phyloP scores from a whole-genome alignment of 1,139 yeast genomes.

The Debaryomycetaceae sp. region DNA sequence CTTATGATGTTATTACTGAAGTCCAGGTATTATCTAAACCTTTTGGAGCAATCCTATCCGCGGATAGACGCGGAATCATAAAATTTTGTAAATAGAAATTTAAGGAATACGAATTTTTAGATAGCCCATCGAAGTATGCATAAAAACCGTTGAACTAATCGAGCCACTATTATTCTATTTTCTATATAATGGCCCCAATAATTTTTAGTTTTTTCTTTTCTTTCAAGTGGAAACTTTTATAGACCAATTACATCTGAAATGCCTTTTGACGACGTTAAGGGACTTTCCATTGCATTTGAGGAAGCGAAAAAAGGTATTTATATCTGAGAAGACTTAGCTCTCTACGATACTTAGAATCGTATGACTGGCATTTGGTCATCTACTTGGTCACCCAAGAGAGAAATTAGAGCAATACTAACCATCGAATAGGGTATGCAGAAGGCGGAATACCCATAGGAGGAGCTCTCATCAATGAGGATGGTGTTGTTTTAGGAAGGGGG shows the following conservation, averaged over 20 bases:
- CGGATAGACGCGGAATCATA: constrained; percentile 59
- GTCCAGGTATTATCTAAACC: constrained; percentile 48
- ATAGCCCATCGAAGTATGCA: background rate
- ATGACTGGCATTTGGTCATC: too few species aligned
- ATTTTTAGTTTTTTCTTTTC: too few species aligned
- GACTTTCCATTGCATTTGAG: constrained; percentile 66
- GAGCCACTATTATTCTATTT: background rate
- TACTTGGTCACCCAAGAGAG: background rate
- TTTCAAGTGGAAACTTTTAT: too few species aligned
- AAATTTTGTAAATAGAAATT: constrained; percentile 46
- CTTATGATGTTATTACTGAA: constrained; percentile 46
- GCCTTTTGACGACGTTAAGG: constrained; percentile 60
- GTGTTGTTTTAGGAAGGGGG: constrained; percentile 78
- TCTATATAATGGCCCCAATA: too few species aligned
- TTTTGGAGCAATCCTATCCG: constrained; percentile 58
- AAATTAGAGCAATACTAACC: constrained; percentile 8
- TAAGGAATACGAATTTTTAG: background rate
- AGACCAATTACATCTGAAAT: constrained; percentile 16
- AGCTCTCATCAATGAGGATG: constrained; percentile 69
- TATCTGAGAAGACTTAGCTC: background rate
- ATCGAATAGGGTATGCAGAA: constrained; percentile 52
- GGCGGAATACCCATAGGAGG: constrained; percentile 96
- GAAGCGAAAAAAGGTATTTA: constrained; percentile 62
- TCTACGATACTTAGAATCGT: constrained; percentile 9
- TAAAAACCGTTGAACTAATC: background rate